Conservation (phyloP, 1,139 yeast genomes). For the Candida buenavistaensis region DNA sequence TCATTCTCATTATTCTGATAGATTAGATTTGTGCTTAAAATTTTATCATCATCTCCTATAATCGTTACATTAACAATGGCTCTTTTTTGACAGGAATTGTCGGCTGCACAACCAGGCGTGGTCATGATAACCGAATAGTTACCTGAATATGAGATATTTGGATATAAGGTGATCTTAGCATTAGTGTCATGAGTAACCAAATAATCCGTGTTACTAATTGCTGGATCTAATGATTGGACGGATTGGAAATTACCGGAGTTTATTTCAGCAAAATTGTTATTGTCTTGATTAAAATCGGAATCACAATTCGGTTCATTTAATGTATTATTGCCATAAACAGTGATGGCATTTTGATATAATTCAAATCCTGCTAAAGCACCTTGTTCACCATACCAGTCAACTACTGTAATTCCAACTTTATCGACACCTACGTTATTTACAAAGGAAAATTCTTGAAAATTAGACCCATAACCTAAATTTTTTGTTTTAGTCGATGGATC, state of each 20-base stretch:
- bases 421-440: conserved; percentile 67
- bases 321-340: conserved; percentile 69
- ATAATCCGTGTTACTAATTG: conserved; percentile 25
- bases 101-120: conserved; percentile 85
- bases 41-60: conserved; percentile 44
- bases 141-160: conserved; percentile 75
- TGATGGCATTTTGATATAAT: conserved; percentile 62
- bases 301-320: conserved; percentile 68
- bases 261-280: conserved; percentile 33
- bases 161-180: conserved; percentile 59
- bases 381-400: conserved; percentile 67
- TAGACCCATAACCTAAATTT: conserved; percentile 47
- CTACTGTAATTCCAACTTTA: conserved; percentile 62
- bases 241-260: conserved; percentile 36
- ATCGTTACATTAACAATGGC: conserved; percentile 80
- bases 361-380: conserved; percentile 77
- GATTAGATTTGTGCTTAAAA: conserved; percentile 43
- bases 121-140: conserved; percentile 67
- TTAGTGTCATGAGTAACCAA: conserved; percentile 32
- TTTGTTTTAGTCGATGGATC: conserved; percentile 43
- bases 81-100: conserved; percentile 66
- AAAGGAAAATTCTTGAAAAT: conserved; percentile 80
- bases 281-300: conserved; percentile 25
- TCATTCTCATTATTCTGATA: conserved; percentile 79
- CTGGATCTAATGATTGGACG: conserved; percentile 21